A percentile compares a stretch with the other conserved stretches of the same genome.
Evolutionary conservation across 257 asterid species (phyloP).

Genomic region (Perilla frutescens): DNA sequence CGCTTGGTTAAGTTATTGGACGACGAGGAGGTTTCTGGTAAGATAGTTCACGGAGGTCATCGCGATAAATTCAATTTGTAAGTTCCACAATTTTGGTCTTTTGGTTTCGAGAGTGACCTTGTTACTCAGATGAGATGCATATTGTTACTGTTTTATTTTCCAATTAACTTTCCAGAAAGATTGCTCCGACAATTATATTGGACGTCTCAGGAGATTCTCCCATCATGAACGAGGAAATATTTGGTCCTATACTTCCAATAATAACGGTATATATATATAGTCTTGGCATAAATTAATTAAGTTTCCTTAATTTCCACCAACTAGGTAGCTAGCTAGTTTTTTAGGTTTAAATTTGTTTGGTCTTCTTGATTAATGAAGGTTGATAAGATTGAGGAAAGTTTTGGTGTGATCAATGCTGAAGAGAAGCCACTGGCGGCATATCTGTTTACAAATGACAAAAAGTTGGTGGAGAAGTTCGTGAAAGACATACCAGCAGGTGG

Average conservation of each 20-base stretch:
- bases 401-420: constrained; percentile 56
- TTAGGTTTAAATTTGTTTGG: no score
- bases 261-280: constrained; percentile 56
- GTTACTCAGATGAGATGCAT: no score
- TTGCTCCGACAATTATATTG: constrained; percentile 81
- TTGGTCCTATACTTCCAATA: constrained; percentile 93
- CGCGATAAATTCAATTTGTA: constrained; percentile 67
- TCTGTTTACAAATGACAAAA: constrained; percentile 74
- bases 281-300: neutral
- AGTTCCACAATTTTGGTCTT: constrained; percentile 38
- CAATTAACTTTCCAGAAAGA: constrained; percentile 53
- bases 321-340: no score
- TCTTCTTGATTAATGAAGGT: constrained; percentile 49
- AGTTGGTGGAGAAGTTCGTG: constrained; percentile 62
- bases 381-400: constrained; percentile 62
- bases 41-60: constrained; percentile 85
- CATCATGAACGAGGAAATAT: constrained; percentile 89
- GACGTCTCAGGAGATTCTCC: constrained; percentile 69
- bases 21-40: constrained; percentile 54
- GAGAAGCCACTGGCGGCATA: constrained; percentile 95
- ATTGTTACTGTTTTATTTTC: neutral
- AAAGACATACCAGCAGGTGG: constrained; percentile 73
- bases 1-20: constrained; percentile 66
- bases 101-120: no score
- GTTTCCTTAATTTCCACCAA: no score